phyloP scores from a whole-genome alignment of 2,329 filamentous ascomycete genomes.

The Lachnellula hyalina region DNA sequence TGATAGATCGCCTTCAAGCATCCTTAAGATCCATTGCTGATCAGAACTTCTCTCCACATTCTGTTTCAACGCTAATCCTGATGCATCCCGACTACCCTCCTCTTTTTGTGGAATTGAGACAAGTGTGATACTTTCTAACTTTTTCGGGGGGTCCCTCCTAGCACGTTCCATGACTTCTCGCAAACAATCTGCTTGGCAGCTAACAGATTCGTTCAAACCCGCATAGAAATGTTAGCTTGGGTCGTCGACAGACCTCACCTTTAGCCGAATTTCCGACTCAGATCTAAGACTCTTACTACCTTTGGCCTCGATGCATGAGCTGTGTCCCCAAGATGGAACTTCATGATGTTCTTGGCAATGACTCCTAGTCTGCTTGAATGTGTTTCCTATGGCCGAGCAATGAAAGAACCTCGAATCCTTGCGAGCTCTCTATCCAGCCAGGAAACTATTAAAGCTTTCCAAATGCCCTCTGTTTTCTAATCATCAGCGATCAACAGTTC shows the following conservation, averaged over 20 bases:
- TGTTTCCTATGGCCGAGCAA: not conserved
- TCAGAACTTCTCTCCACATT: slow-evolving; percentile 11
- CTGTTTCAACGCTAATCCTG: slow-evolving; percentile 11
- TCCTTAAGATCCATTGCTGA: not conserved
- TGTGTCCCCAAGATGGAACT: slow-evolving; percentile 5
- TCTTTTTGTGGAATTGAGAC: slow-evolving; percentile 6
- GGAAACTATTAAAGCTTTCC: slow-evolving; percentile 24
- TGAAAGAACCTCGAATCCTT: not conserved
- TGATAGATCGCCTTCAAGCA: slow-evolving; percentile 7
- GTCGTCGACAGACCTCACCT: not conserved
- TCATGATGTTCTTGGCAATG: slow-evolving; percentile 12
- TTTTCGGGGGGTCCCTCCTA: not conserved
- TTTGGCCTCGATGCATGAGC: slow-evolving; percentile 4
- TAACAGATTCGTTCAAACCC: not conserved
- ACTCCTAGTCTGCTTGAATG: not conserved
- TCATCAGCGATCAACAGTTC: slow-evolving; percentile 29
- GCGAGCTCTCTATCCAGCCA: not conserved
- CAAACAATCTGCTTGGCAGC: slow-evolving; percentile 1
- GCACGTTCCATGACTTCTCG: not conserved
- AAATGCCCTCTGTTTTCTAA: slow-evolving; percentile 16
- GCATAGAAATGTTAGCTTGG: not conserved
- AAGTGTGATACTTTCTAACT: not conserved
- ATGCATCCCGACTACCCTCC: slow-evolving; percentile 3
- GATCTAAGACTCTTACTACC: not conserved
- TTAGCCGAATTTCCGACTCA: not conserved